A percentile compares a stretch with the other conserved stretches of the same genome.
These are phyloP conservation scores for Erysiphe pulchra DNA, from an alignment of 2,329 filamentous ascomycete genomes.

Conservation along the genomic window DNA sequence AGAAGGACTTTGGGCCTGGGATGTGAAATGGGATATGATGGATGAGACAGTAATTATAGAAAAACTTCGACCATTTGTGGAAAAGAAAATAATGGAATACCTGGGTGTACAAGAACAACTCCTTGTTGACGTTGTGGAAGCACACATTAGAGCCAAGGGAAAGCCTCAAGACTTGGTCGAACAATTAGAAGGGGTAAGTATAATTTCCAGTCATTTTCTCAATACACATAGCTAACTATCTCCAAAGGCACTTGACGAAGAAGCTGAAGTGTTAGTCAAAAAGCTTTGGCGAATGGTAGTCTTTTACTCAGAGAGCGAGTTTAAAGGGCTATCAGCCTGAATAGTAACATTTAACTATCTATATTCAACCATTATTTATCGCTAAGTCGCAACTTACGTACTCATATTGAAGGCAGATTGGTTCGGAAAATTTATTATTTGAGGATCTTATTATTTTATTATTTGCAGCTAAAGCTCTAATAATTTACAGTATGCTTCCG, in stretches of 20 bases:
- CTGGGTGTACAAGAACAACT: conserved; percentile 91
- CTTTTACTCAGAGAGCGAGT: conserved; percentile 90
- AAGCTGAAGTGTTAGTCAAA: conserved; percentile 79
- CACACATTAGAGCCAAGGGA: conserved; percentile 53
- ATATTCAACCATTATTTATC: no score
- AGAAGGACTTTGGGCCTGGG: conserved; percentile 73
- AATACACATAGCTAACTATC: neutral
- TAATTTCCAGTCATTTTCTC: neutral
- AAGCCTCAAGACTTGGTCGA: conserved; percentile 60
- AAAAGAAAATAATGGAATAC: conserved; percentile 95
- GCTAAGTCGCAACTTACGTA: no score
- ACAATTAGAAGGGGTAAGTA: conserved; percentile 55
- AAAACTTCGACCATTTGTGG: conserved; percentile 79
- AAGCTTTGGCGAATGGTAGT: conserved; percentile 98
- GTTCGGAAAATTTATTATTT: no score
- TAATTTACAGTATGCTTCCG: no score
- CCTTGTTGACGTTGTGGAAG: conserved; percentile 76
- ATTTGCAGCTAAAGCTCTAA: no score
- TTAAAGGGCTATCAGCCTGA: conserved; percentile 53
- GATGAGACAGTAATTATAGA: conserved; percentile 59
- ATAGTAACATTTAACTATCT: neutral
- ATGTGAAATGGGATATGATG: conserved; percentile 77
- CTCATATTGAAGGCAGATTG: no score
- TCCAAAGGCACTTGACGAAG: conserved; percentile 61
- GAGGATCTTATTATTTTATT: no score